Base-by-base conservation (phyloP, 768 basidiomycete species). In the Russula sp. region DNA sequence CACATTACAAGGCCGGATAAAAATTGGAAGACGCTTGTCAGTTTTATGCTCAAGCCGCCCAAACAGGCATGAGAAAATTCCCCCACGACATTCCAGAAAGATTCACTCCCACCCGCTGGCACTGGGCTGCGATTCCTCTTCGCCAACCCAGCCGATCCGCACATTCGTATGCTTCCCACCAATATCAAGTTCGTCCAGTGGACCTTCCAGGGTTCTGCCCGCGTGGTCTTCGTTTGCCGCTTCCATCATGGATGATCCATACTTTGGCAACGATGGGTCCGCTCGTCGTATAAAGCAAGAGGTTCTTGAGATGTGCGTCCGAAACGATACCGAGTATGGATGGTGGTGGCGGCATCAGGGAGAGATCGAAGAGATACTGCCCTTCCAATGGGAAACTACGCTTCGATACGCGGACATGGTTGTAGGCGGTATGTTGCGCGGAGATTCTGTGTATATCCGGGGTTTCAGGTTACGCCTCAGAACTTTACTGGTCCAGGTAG, bases 281-380 rank as follows among this genome's bases (percentile, higher is more conserved):
- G 16, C 49, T 57, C 25, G 55, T 62, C n/a, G 61, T 57, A 20
- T 22, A 10, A 7, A 62, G 35, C 6, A 42, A 46, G 16, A 62
- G 56, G 29, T 62, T 62, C 49, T 58, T 34, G 25, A n/a, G n/a
- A n/a, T n/a, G n/a, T n/a, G n/a, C n/a, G n/a, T n/a, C n/a, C n/a
- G n/a, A n/a, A n/a, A n/a, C n/a, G n/a, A n/a, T n/a, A n/a, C n/a
- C n/a, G n/a, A n/a, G n/a, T n/a, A n/a, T n/a, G n/a, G n/a, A n/a
- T n/a, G 39, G 14, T n/a, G 36, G 52, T 3, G 38, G 32, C 13
- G 35, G 56, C n/a, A 35, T 18, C 6, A 62, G 43, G 20, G 56
- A 43, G 39, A 58, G 43, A 32, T 62, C 43, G 46, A 62, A 41
- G n/a, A 46, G 25, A 29, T 54, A 60, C 7, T 54, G 45, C 13